A percentile compares a stretch with the other conserved stretches of the same genome.
Conservation (phyloP, 768 basidiomycete genomes). For the Tubosaeta brunneosetosa region DNA sequence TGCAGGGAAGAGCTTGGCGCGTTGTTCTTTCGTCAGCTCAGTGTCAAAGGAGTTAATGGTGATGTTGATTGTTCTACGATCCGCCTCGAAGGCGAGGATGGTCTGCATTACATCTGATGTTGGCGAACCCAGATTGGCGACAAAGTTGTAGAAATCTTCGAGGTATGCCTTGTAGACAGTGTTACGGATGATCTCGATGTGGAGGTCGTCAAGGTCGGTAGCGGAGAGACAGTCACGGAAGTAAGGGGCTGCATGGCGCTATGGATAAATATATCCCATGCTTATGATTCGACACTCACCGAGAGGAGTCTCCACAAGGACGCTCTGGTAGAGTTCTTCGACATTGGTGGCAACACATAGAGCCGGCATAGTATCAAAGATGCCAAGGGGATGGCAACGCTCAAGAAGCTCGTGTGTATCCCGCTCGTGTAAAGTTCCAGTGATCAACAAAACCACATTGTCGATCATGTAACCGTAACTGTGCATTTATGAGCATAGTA, state of each 20-base stretch:
- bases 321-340: constrained; percentile 95
- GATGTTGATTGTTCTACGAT: constrained; percentile 95
- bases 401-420: constrained; percentile 78
- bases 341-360: constrained; percentile 99
- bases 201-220: constrained; percentile 94
- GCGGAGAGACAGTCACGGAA: constrained; percentile 95
- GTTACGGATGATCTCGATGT: constrained; percentile 99
- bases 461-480: constrained; percentile 99
- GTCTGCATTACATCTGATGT: constrained; percentile 89
- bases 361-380: constrained; percentile 98
- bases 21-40: constrained; percentile 90
- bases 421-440: constrained; percentile 55
- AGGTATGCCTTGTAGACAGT: constrained; percentile 98
- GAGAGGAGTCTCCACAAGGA: constrained; percentile 94
- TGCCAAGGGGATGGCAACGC: constrained; percentile 93
- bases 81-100: constrained; percentile 94
- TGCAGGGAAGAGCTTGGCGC: constrained; percentile 89
- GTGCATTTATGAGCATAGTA: constrained; percentile 10
- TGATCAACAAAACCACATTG: constrained; percentile 96
- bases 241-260: constrained; percentile 65
- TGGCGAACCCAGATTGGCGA: constrained; percentile 71
- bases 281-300: constrained; percentile 49
- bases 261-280: constrained; percentile 4
- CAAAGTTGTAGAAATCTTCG: constrained; percentile 92
- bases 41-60: constrained; percentile 99